Conservation (phyloP, 495 filamentous ascomycete genomes). For the Glonium stellatum region DNA sequence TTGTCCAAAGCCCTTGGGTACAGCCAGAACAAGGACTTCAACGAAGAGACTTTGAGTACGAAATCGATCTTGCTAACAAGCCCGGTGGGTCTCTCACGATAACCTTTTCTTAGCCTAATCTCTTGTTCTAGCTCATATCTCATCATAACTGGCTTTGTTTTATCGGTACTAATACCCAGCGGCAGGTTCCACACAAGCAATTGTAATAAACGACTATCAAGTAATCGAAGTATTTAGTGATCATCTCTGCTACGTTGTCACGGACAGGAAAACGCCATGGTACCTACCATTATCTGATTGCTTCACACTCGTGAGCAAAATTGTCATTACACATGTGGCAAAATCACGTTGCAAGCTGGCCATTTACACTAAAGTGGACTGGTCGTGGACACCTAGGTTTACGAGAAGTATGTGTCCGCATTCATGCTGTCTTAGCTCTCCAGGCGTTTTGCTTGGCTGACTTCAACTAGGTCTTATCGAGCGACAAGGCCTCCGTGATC, state of each 20-base stretch:
- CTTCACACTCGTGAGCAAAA: slow-evolving; percentile 81
- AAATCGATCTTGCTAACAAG: slow-evolving; percentile 10
- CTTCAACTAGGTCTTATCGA: slow-evolving; percentile 51
- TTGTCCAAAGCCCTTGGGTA: slow-evolving; percentile 82
- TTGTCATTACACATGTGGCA: slow-evolving; percentile 86
- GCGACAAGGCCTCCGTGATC: slow-evolving; percentile 69
- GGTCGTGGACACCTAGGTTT: slow-evolving; percentile 59
- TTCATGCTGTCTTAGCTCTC: too few species aligned
- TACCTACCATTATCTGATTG: slow-evolving; percentile 73
- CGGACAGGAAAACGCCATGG: slow-evolving; percentile 82
- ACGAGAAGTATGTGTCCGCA: slow-evolving; percentile 43
- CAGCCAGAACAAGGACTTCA: slow-evolving; percentile 60
- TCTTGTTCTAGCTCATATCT: too few species aligned
- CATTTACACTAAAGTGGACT: slow-evolving; percentile 80
- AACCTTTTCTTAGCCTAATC: too few species aligned
- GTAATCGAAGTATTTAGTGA: slow-evolving; percentile 88
- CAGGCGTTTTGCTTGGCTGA: too few species aligned
- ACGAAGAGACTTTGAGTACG: slow-evolving; percentile 70
- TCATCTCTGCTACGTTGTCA: slow-evolving; percentile 91
- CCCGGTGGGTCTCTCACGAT: not conserved
- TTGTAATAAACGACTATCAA: slow-evolving; percentile 70
- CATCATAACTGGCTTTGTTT: too few species aligned
- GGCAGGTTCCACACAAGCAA: not conserved
- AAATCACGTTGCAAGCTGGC: slow-evolving; percentile 90
- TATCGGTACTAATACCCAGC: too few species aligned